Evolutionary conservation across 495 filamentous ascomycete genomes (phyloP).

Genomic region (Collariella sp.): DNA sequence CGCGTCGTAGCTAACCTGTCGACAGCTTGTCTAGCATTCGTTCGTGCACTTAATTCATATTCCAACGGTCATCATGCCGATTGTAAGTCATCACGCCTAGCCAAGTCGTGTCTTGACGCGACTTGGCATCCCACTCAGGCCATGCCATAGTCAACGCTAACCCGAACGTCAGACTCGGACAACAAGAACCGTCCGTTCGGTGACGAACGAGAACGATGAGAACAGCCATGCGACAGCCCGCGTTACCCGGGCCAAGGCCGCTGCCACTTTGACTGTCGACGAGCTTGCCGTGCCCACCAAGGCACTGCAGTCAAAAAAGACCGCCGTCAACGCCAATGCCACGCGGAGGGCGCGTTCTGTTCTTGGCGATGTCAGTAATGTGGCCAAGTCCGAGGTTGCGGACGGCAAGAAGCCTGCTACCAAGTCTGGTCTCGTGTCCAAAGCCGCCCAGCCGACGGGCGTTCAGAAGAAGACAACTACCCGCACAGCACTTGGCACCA

Average conservation of each 20-base stretch:
- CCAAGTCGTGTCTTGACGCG: slow-evolving; percentile 2
- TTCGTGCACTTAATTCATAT: slow-evolving; percentile 7
- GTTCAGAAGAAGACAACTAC: slow-evolving; percentile 69
- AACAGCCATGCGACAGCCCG: slow-evolving; percentile 63
- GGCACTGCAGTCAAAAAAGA: slow-evolving; percentile 67
- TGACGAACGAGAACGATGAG: slow-evolving; percentile 91
- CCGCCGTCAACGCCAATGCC: slow-evolving; percentile 41
- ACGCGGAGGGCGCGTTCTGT: slow-evolving; percentile 57
- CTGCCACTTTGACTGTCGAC: slow-evolving; percentile 52
- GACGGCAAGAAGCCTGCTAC: slow-evolving; percentile 65
- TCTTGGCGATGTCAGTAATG: slow-evolving; percentile 92
- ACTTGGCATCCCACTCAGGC: background rate
- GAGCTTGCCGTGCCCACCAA: slow-evolving; percentile 51
- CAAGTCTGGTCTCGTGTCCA: slow-evolving; percentile 62
- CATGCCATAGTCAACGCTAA: background rate
- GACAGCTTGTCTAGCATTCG: slow-evolving; percentile 11
- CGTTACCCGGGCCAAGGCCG: slow-evolving; percentile 86
- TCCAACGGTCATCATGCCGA: slow-evolving; percentile 38
- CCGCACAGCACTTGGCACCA: slow-evolving; percentile 52
- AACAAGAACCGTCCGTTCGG: slow-evolving; percentile 42
- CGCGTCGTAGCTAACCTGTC: slow-evolving; percentile 6
- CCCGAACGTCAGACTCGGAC: slow-evolving; percentile 1
- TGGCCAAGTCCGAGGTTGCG: slow-evolving; percentile 60
- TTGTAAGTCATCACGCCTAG: slow-evolving; percentile 33
- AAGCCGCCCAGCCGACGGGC: slow-evolving; percentile 64